Percentiles rank a stretch among this genome's conserved stretches.
phyloP scores from a whole-genome alignment of 2,329 filamentous ascomycete species.

The Xylariaceae sp. region DNA sequence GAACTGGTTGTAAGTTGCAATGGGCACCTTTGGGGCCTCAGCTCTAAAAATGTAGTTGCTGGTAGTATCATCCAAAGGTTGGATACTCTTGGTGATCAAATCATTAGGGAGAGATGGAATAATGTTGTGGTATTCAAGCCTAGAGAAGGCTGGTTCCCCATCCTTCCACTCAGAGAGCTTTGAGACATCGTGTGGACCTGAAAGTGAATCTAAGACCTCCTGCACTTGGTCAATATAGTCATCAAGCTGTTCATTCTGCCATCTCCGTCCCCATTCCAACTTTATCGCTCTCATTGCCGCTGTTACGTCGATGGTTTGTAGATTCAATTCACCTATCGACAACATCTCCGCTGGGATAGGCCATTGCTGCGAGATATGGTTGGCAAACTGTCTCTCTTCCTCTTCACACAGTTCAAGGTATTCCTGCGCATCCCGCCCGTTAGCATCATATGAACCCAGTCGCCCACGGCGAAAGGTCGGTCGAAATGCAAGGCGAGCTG shows the following conservation, averaged over 20 bases:
- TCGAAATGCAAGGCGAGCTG: constrained; percentile 2
- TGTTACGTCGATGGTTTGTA: constrained; percentile 5
- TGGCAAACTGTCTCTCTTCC: constrained; percentile 11
- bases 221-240: constrained; percentile 21
- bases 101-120: too few species aligned
- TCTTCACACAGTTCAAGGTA: constrained; percentile 14
- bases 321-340: background rate
- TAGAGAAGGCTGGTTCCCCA: too few species aligned
- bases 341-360: constrained; percentile 11
- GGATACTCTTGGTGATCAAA: too few species aligned
- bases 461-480: background rate
- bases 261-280: constrained; percentile 27
- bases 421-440: background rate
- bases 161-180: too few species aligned
- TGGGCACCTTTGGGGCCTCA: too few species aligned
- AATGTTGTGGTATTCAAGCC: too few species aligned
- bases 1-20: too few species aligned
- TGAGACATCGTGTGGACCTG: background rate
- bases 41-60: too few species aligned
- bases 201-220: constrained; percentile 8
- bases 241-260: constrained; percentile 17
- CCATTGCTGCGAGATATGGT: constrained; percentile 23
- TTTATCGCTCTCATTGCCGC: constrained; percentile 11
- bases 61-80: too few species aligned
- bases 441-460: constrained; percentile 1